A percentile compares a stretch with the other conserved stretches of the same genome.
Conservation (phyloP, 176 grass and related monocot species). For the Musa itinerans region DNA sequence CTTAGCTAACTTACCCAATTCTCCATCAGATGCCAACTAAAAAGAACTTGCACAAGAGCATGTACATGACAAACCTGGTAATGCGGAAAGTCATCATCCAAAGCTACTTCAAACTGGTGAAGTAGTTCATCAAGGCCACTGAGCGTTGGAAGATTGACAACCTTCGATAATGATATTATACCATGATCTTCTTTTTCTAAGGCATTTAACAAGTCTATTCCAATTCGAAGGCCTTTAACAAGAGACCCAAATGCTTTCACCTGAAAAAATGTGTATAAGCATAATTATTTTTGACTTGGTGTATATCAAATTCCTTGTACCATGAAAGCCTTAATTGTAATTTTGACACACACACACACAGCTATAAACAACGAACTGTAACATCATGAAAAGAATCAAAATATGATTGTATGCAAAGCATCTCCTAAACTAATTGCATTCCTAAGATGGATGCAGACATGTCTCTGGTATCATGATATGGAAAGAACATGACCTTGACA, state of each 20-base stretch:
- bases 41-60: neutral
- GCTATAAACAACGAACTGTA: no score
- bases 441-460: no score
- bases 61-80: slow-evolving; percentile 42
- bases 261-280: slow-evolving; percentile 32
- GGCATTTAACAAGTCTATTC: slow-evolving; percentile 54
- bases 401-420: no score
- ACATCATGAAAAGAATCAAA: no score
- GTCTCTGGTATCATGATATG: no score
- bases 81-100: slow-evolving; percentile 50
- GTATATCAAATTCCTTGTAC: neutral
- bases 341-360: no score
- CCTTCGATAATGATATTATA: slow-evolving; percentile 43
- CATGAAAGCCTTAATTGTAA: neutral
- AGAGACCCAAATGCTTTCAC: slow-evolving; percentile 74
- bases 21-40: neutral
- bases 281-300: neutral
- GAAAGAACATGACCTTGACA: no score
- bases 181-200: slow-evolving; percentile 59
- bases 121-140: slow-evolving; percentile 53
- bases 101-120: slow-evolving; percentile 46
- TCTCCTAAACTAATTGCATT: no score
- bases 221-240: slow-evolving; percentile 68
- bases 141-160: slow-evolving; percentile 58
- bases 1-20: neutral